phyloP scores from a whole-genome alignment of 2,329 filamentous ascomycete genomes.

The Trichoderma harzianum region DNA sequence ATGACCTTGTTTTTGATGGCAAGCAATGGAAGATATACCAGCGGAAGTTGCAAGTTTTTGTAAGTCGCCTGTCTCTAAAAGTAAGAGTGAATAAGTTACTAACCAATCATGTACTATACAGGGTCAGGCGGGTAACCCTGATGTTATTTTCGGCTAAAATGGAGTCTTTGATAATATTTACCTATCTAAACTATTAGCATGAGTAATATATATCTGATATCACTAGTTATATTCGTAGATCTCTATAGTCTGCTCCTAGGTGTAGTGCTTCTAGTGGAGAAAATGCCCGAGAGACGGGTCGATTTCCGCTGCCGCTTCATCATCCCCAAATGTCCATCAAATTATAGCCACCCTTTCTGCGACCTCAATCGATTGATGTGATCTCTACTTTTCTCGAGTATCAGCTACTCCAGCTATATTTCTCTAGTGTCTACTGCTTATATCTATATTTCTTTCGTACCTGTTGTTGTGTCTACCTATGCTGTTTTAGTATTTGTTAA shows the following conservation, averaged over 20 bases:
- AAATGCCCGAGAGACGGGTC: not conserved
- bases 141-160: not conserved
- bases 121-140: not conserved
- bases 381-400: not conserved
- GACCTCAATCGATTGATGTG: not conserved
- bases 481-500: not conserved
- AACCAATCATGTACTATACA: not conserved
- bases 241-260: not conserved
- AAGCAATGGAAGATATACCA: not conserved
- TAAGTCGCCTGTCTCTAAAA: not conserved
- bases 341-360: too few species aligned
- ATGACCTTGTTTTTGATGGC: not conserved
- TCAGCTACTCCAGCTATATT: not conserved
- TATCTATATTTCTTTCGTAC: not conserved
- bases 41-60: not conserved
- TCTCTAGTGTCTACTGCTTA: too few species aligned
- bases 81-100: not conserved
- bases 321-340: too few species aligned
- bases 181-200: not conserved
- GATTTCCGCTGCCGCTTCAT: too few species aligned
- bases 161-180: not conserved
- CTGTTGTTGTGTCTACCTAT: not conserved
- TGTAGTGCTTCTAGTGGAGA: not conserved
- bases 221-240: not conserved
- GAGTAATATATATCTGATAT: not conserved